Evolutionary conservation across 2,329 filamentous ascomycete genomes (phyloP), one percentile per base, ranked within the genome.

Genomic region (Huntiella abstrusa): DNA sequence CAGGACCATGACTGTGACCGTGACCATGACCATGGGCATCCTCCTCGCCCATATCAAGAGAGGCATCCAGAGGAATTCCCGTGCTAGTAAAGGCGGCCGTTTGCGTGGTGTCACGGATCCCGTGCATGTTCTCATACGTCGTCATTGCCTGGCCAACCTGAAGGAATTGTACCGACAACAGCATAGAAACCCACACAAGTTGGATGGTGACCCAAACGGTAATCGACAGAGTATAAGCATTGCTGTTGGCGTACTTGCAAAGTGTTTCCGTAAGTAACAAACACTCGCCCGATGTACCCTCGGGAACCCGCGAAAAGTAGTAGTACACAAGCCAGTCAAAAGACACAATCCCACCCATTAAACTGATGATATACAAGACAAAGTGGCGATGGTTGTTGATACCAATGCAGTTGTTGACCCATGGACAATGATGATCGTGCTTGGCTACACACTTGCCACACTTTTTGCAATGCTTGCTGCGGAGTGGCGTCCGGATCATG

Each of bases 381-480:
- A 98, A 98, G 55, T 95, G 87, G 11, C 91, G 79, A 57, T 96
- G 83, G 60, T 96, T 98, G 65, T 96, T 96, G 52, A 91, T 75
- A 38, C 84, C 91, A 37, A 98, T 75, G 56, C 91, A 98, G 62
- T 95, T 96, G 63, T 93, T 83, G 17, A 96, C 83, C 91, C 91
- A 98, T 0, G 91, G 91, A 57, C 91, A 98, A 59, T 98, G 91
- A 57, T 98, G 91, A 58, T 98, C 91, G 63, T 94, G 85, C 62
- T 92, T 93, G 46, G 88, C 86, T 46, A 98, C 83, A 59, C 91
- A 98, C 52, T 88, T 81, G 55, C 82, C 77, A 60, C 91, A 98
- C 51, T 83, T 73, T 57, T 80, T 81, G 65, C 91, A 98, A 63
- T 98, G 91, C 67, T 96, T 98, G 65, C 87, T 94, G 53, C 91